Conservation (phyloP, 2,329 filamentous ascomycete species). For the Xylariales sp. region DNA sequence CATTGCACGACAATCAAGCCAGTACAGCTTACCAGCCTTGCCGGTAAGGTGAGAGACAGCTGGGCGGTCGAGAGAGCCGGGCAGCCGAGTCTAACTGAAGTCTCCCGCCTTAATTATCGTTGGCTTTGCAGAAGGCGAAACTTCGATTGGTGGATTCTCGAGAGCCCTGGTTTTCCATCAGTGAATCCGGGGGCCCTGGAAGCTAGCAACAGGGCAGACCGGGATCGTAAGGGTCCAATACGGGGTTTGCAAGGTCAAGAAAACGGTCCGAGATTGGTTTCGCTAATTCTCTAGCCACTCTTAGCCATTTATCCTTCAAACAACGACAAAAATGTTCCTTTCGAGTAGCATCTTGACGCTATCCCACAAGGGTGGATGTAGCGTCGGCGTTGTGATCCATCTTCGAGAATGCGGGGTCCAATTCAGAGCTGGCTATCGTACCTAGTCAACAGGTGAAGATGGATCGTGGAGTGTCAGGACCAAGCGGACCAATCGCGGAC, state of each 20-base stretch:
- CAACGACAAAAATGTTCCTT: not conserved
- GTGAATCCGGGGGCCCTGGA: conserved; percentile 1
- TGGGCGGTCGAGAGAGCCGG: too few relatives aligned
- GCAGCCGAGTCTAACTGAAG: too few relatives aligned
- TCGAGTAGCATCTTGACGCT: not conserved
- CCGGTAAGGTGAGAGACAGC: too few relatives aligned
- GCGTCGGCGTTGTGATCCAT: not conserved
- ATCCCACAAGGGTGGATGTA: conserved; percentile 1
- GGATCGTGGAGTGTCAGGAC: not conserved
- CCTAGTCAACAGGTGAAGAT: too few relatives aligned
- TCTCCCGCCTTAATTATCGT: too few relatives aligned
- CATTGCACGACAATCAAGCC: too few relatives aligned
- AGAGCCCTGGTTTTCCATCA: conserved; percentile 4
- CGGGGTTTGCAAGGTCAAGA: not conserved
- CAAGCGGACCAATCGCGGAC: not conserved
- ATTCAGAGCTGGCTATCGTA: not conserved
- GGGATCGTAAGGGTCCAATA: not conserved
- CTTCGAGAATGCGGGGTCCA: conserved; percentile 3
- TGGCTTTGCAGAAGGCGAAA: conserved; percentile 6
- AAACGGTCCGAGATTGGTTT: conserved; percentile 6
- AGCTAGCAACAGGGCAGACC: not conserved
- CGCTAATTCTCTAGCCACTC: not conserved
- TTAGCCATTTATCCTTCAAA: not conserved
- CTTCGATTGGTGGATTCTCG: conserved; percentile 13
- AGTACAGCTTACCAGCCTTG: too few relatives aligned